Base-by-base conservation (phyloP, 495 filamentous ascomycete species). In the Amniculicola lignicola region DNA sequence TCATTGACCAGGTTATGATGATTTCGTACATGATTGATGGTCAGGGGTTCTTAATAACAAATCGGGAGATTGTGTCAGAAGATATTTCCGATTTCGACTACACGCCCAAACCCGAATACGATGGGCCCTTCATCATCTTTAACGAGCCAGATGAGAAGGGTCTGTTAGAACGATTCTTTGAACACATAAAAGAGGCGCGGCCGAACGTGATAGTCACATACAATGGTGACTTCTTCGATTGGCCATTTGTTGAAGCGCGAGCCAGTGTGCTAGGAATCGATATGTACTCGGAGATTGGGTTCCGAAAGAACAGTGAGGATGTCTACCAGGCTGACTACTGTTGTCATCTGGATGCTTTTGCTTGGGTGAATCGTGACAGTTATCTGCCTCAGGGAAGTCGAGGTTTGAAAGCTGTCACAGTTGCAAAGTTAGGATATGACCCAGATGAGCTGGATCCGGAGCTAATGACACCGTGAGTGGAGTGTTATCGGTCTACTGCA, bases 201-300 rank as follows among this genome's bases (percentile, higher is more conserved):
- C 93, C 93, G 1, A 96, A 90, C 0, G 90, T 99, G 14, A 96
- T 99, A 66, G 93, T 91, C 14, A 96, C 94, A 3, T 99, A 99
- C 77, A 99, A 99, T 86, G 93, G 93, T 70, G 93, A 99, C 77
- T 99, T 97, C 63, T 99, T 99, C 82, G 93, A 99, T 82, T 99
- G 93, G 93, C 93, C 94, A 0, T 99, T 93, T 63, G 90, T 99
- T 14, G 93, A 99, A 73, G 80, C 94, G 16, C 79, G 93, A 68
- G 89, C 93, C 12, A 93, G 89, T 67, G 78, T 94, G 29, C 82
- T 90, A 40, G 93, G 93, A n/a, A 95, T 99, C 66, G 93, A 99
- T 69, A 96, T 99, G 93, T 99, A 97, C 69, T 87, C 81, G 56
- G 94, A 99, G 68, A 97, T 96, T 62, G 93, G 93, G 2, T 99